Conservation (phyloP, 23 red algal genomes). For the Agarophyton chilense region DNA sequence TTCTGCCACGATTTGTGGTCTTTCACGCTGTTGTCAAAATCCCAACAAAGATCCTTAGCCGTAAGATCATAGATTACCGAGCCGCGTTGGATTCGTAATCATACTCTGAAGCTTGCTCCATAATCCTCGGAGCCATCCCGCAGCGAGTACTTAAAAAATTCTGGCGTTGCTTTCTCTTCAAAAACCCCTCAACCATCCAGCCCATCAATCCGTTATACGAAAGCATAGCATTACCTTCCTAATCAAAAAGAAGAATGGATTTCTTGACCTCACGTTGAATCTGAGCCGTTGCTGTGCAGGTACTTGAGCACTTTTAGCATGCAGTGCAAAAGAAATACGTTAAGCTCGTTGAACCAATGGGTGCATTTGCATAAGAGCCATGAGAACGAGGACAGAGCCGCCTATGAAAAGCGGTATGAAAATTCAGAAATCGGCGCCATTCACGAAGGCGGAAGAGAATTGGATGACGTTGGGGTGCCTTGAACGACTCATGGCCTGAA, state of each 20-base stretch:
- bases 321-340: too few relatives aligned
- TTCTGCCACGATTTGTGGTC: too few relatives aligned
- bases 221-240: too few relatives aligned
- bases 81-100: conserved; percentile 96
- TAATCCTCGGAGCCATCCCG: conserved; percentile 95
- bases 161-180: too few relatives aligned
- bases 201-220: conserved; percentile 94
- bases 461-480: conserved; percentile 94
- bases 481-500: conserved; percentile 94
- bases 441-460: conserved; percentile 89
- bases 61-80: too few relatives aligned
- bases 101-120: conserved; percentile 94
- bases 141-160: too few relatives aligned
- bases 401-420: conserved; percentile 97
- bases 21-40: too few relatives aligned
- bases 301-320: conserved; percentile 86
- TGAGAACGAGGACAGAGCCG: conserved; percentile 79
- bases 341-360: too few relatives aligned
- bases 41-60: too few relatives aligned
- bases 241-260: conserved; percentile 81
- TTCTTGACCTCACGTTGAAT: conserved; percentile 96
- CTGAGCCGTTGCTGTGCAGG: conserved; percentile 89
- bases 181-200: conserved; percentile 94
- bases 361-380: conserved; percentile 66
- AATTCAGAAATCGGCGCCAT: conserved; percentile 87